Base-by-base conservation (phyloP, 2,329 filamentous ascomycete genomes). In the Beauveria asiatica region DNA sequence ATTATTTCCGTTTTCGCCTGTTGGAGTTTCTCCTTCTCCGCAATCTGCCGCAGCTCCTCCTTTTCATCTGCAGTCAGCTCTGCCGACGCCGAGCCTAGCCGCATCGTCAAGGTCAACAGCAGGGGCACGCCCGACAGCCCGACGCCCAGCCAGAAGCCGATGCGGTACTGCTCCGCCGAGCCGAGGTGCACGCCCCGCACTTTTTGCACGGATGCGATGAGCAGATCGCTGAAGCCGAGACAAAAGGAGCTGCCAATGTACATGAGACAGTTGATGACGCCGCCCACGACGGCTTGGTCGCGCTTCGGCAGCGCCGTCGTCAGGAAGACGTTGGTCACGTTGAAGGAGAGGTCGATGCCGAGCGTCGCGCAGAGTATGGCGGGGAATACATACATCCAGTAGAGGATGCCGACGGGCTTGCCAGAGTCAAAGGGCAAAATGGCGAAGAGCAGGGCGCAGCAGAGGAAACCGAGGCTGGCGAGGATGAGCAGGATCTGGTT, bases 311-410 rank as follows among this genome's bases (percentile, higher is more conserved):
- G 67, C 8, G 75, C 78, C 0, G 83, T 86, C 1, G 83, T 86
- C 62, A 85, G 80, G 68, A 86, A 87, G 51, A 87, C 78, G 63
- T 83, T 86, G 5, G 81, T 77, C 0, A 87, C 75, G 63, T 81
- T 86, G 72, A 83, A 86, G 23, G 79, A 81, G 55, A 86, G 77
- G 65, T 87, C 84, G 61, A 87, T 82, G 3, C 81, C 83, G 25
- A 86, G 71, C 0, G 84, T 87, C 16, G 76, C 79, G 63, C 79
- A 79, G 25, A 80, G 72, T 78, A 80, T 81, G 13, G 76, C 69
- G 0, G 83, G 82, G 65, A 87, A 85, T 3, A 83, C 76, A 65
- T 76, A 86, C 0, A 79, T 76, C 84, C 84, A 87, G 72, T 83
- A 81, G 16, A 62, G 37, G 6, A 21, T 39, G 23, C 23, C 8